Percentiles rank a stretch among this genome's conserved stretches.
Evolutionary conservation across 306 rosid genomes (phyloP).

Genomic region (Dryas octopetala): DNA sequence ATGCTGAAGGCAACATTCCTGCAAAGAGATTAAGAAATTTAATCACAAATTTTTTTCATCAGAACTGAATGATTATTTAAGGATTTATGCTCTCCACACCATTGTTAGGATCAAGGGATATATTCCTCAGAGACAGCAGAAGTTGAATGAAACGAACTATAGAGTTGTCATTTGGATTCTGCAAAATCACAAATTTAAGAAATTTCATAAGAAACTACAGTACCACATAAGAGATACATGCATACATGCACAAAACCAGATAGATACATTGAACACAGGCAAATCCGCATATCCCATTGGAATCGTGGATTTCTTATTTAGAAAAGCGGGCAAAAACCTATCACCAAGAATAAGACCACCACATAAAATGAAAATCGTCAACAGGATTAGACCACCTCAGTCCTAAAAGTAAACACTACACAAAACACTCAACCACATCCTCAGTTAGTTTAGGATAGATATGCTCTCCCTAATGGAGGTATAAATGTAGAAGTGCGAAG

Average conservation of each 20-base stretch:
- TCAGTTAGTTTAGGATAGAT: background rate
- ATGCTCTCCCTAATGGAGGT: background rate
- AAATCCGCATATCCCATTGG: background rate
- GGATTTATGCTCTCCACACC: conserved; percentile 44
- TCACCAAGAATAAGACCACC: too few relatives aligned
- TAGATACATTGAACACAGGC: background rate
- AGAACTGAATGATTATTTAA: background rate
- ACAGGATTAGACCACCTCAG: background rate
- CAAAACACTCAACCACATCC: background rate
- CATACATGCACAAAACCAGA: background rate
- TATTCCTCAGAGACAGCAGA: conserved; percentile 76
- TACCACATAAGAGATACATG: background rate
- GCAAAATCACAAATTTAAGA: conserved; percentile 33
- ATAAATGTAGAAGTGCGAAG: background rate
- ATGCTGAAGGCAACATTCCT: conserved; percentile 64
- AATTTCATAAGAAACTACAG: conserved; percentile 15
- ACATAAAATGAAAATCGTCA: too few relatives aligned
- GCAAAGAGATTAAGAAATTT: conserved; percentile 27
- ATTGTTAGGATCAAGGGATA: conserved; percentile 58
- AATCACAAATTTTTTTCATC: conserved; percentile 6
- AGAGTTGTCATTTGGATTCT: conserved; percentile 69
- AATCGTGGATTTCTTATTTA: background rate
- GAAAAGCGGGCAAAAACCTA: too few relatives aligned
- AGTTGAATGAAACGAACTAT: conserved; percentile 75
- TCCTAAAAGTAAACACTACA: background rate